Percentiles rank a stretch among this genome's conserved stretches.
phyloP scores from a whole-genome alignment of 2,329 filamentous ascomycete species.

The Ceratocystis cubensis region DNA sequence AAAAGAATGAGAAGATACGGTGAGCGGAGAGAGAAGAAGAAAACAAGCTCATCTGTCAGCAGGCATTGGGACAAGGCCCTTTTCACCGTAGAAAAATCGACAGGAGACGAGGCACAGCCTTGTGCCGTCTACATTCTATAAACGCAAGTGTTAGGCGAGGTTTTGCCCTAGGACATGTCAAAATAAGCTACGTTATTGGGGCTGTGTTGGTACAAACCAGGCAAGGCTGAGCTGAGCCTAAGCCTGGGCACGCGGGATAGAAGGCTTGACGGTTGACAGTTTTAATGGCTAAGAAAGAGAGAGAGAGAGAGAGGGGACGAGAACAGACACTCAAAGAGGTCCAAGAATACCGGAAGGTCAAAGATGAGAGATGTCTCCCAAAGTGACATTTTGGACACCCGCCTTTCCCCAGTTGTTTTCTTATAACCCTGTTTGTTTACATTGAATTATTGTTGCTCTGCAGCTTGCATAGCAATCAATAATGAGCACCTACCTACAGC shows the following conservation, averaged over 20 bases:
- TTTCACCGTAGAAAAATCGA: neutral
- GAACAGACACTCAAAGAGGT: neutral
- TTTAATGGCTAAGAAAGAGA: neutral
- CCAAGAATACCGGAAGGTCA: neutral
- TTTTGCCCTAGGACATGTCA: conserved; percentile 1
- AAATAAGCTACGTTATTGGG: conserved; percentile 11
- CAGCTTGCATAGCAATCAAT: neutral
- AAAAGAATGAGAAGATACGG: neutral
- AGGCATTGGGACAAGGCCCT: neutral
- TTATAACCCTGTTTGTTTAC: neutral
- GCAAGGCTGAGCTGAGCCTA: neutral
- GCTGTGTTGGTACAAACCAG: conserved; percentile 1
- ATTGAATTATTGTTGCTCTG: neutral
- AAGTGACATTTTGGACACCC: neutral
- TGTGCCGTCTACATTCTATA: neutral
- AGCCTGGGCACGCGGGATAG: neutral
- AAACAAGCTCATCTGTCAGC: neutral
- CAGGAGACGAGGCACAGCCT: neutral
- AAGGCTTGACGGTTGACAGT: neutral
- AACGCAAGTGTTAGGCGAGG: neutral
- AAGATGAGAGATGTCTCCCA: neutral
- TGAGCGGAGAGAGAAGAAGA: neutral
- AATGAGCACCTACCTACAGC: neutral
- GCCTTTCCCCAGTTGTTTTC: neutral
- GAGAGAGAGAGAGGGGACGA: neutral